These are phyloP conservation scores for Ceratobasidium sp. DNA, from an alignment of 1,284 basidiomycete genomes.

Conservation along the genomic window DNA sequence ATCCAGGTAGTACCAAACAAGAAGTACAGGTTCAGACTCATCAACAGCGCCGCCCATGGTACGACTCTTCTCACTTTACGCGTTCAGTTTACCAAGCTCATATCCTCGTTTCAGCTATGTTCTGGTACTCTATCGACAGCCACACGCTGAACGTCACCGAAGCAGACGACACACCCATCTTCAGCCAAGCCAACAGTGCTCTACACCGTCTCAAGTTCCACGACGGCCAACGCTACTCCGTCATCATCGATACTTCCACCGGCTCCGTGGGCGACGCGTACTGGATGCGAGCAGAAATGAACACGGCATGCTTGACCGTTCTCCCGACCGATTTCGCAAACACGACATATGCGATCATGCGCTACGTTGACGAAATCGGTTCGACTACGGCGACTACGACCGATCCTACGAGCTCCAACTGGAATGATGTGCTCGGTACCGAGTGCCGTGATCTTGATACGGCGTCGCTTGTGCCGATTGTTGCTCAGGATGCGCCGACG, in stretches of 20 bases:
- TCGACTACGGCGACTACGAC: conserved; percentile 44
- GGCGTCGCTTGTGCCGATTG: conserved; percentile 39
- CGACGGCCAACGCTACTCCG: conserved; percentile 65
- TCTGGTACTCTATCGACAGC: conserved; percentile 51
- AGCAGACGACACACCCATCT: conserved; percentile 35
- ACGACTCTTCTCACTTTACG: conserved; percentile 33
- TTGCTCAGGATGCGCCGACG: conserved; percentile 35
- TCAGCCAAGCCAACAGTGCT: conserved; percentile 40
- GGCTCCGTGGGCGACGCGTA: conserved; percentile 56
- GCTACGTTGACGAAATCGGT: conserved; percentile 51
- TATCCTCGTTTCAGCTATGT: conserved; percentile 25
- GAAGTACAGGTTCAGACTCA: conserved; percentile 59
- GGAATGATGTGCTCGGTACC: conserved; percentile 14
- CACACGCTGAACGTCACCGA: conserved; percentile 49
- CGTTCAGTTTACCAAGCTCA: not conserved
- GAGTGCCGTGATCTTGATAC: conserved; percentile 42
- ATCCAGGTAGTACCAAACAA: conserved; percentile 49
- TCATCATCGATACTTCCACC: conserved; percentile 60
- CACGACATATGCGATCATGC: conserved; percentile 54
- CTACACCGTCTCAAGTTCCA: conserved; percentile 56
- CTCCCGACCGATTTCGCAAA: conserved; percentile 54
- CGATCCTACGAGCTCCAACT: conserved; percentile 32
- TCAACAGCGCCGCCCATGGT: conserved; percentile 57
- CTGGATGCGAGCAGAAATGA: conserved; percentile 62
- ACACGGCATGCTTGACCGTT: conserved; percentile 57